Base-by-base conservation (phyloP, 768 basidiomycete species). In the Phlebiopsis gigantea region DNA sequence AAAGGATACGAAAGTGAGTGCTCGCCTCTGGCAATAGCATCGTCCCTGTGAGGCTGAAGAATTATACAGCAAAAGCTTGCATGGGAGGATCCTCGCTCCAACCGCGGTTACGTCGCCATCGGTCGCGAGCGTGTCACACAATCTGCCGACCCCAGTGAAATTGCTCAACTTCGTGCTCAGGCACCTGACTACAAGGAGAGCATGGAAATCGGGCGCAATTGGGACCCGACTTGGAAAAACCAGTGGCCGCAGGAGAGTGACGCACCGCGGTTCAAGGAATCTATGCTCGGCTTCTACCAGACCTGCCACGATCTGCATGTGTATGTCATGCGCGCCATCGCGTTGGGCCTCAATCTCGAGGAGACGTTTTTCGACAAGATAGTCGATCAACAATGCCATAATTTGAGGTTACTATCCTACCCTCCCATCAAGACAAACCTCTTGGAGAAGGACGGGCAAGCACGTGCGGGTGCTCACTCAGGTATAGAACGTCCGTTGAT, bases 151-250 rank as follows among this genome's bases (percentile, higher is more conserved):
- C 77, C 82, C 9, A 70, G 75, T 17, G 90, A 91, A 71, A 93
- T 94, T 62, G 85, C 84, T 45, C 69, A 77, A 44, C 72, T 93
- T 21, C 83, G 92, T n/a, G 75, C 72, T 57, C 83, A 82, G 57
- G 83, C 91, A 0, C 91, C 92, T 0, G 91, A 92, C 66, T 83
- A 72, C 71, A 91, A 92, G 69, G 91, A 94, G 69, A 76, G 83
- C 7, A 91, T 94, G 84, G 92, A 95, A 69, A 93, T 95, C 45
- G 91, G 93, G 28, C 79, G 87, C 24, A 90, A 95, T 57, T 88
- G 87, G 83, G 90, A 89, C 61, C 73, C 78, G 15, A 76, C 71
- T 39, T 90, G 86, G 85, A 83, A 80, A 67, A 95, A 95, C 67
- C 78, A 78, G 61, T 94, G 93, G 92, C 91, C 88, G 3, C 71